A percentile compares a stretch with the other conserved stretches of the same genome.
These are phyloP conservation scores for Mortierella antarctica DNA, from an alignment of 192 early-diverging fungal species.

Conservation along the genomic window DNA sequence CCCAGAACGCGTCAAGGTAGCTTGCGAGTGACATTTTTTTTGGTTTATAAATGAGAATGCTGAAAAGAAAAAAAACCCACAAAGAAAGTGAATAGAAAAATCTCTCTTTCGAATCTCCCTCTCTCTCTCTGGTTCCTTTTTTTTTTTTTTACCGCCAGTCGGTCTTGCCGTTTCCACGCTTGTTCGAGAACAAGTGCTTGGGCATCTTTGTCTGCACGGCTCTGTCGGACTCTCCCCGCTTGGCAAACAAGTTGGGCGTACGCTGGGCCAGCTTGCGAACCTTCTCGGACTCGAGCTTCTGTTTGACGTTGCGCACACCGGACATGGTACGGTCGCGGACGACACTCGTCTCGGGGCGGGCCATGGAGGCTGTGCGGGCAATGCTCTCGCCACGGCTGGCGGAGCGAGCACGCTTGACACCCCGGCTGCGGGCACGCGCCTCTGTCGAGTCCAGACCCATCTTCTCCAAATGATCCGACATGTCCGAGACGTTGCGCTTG, in stretches of 20 bases:
- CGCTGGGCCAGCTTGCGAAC: constrained; percentile 80
- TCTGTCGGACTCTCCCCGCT: constrained; percentile 94
- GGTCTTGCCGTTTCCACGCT: constrained; percentile 82
- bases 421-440: constrained; percentile 72
- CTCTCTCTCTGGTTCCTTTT: not conserved
- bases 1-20: too few species aligned
- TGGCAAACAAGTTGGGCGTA: constrained; percentile 79
- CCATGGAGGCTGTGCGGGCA: constrained; percentile 70
- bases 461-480: constrained; percentile 76
- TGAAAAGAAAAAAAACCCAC: too few species aligned
- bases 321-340: constrained; percentile 75
- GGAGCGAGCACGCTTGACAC: constrained; percentile 79
- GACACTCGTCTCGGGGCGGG: constrained; percentile 67
- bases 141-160: constrained; percentile 78
- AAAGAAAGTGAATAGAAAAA: not conserved
- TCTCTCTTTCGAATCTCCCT: not conserved
- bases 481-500: constrained; percentile 59
- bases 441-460: constrained; percentile 79
- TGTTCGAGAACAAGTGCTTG: constrained; percentile 97
- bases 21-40: too few species aligned
- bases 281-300: constrained; percentile 79
- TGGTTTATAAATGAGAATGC: too few species aligned
- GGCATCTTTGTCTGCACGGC: constrained; percentile 93
- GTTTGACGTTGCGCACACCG: constrained; percentile 74
- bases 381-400: constrained; percentile 76